Conservation (phyloP, 805 yeast species). For the Saturnispora silvae region DNA sequence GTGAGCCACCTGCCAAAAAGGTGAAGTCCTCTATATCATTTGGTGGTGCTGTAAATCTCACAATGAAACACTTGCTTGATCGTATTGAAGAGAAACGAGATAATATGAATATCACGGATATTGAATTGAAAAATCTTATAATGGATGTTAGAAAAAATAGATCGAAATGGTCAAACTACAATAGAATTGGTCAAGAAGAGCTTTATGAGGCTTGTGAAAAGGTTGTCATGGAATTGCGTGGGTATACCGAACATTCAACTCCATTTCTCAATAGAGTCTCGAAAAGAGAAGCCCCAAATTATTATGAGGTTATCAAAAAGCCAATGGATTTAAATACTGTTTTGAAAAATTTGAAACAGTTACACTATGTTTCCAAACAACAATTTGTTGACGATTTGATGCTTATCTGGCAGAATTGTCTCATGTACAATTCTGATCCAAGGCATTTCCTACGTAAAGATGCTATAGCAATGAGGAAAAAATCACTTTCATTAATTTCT, state of each 20-base stretch:
- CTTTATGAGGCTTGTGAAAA: constrained; percentile 95
- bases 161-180: constrained; percentile 97
- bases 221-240: constrained; percentile 80
- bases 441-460: constrained; percentile 82
- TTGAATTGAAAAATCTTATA: constrained; percentile 73
- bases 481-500: constrained; percentile 64
- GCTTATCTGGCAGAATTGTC: constrained; percentile 92
- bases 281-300: constrained; percentile 96
- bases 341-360: constrained; percentile 72
- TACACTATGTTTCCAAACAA: constrained; percentile 73
- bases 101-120: constrained; percentile 62
- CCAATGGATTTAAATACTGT: constrained; percentile 98
- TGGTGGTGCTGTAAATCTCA: constrained; percentile 63
- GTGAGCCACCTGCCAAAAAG: constrained; percentile 9
- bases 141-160: constrained; percentile 90
- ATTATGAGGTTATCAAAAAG: constrained; percentile 74
- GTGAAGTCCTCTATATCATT: constrained; percentile 22
- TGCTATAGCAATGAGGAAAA: constrained; percentile 94
- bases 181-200: constrained; percentile 93
- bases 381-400: constrained; percentile 92
- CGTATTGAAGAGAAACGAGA: constrained; percentile 74
- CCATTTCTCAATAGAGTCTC: constrained; percentile 94
- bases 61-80: constrained; percentile 68
- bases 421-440: constrained; percentile 90
- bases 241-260: constrained; percentile 92